Evolutionary conservation across 2,329 filamentous ascomycete species (phyloP).

Genomic region (Dichotomopilus funicola): DNA sequence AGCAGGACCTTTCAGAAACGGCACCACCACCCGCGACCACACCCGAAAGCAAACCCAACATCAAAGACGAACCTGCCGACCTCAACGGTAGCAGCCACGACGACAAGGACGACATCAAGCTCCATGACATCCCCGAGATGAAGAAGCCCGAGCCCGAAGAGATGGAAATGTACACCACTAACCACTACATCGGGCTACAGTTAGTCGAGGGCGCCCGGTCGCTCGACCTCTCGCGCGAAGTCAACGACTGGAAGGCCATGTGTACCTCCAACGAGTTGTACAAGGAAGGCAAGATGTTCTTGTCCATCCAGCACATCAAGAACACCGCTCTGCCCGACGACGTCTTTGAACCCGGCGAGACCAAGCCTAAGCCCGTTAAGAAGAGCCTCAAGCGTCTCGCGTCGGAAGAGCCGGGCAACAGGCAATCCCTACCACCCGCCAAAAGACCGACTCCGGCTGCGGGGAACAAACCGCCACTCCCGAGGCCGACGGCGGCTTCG

Average conservation of each 20-base stretch:
- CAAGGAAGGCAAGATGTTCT: slow-evolving; percentile 64
- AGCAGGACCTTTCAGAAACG: slow-evolving; percentile 10
- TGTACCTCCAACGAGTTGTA: slow-evolving; percentile 73
- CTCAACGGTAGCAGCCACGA: neutral
- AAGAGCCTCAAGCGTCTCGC: slow-evolving; percentile 43
- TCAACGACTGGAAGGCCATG: slow-evolving; percentile 77
- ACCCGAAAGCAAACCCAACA: neutral
- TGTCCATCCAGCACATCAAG: slow-evolving; percentile 70
- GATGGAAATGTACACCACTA: slow-evolving; percentile 70
- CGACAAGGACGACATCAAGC: slow-evolving; percentile 13
- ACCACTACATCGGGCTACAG: slow-evolving; percentile 88
- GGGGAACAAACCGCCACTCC: neutral
- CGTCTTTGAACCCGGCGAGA: slow-evolving; percentile 76
- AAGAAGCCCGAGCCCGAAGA: slow-evolving; percentile 17
- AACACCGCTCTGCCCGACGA: slow-evolving; percentile 87
- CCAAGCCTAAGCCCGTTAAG: slow-evolving; percentile 54
- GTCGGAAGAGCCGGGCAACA: slow-evolving; percentile 30
- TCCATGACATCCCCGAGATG: slow-evolving; percentile 23
- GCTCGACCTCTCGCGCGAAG: slow-evolving; percentile 73
- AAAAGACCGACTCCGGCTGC: slow-evolving; percentile 40
- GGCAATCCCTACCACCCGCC: slow-evolving; percentile 26
- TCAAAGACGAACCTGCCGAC: slow-evolving; percentile 13
- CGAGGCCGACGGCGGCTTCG: slow-evolving; percentile 15
- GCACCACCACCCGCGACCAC: neutral
- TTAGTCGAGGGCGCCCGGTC: slow-evolving; percentile 64